Base-by-base conservation (phyloP, 2,329 filamentous ascomycete species). In the Thelonectria olida region DNA sequence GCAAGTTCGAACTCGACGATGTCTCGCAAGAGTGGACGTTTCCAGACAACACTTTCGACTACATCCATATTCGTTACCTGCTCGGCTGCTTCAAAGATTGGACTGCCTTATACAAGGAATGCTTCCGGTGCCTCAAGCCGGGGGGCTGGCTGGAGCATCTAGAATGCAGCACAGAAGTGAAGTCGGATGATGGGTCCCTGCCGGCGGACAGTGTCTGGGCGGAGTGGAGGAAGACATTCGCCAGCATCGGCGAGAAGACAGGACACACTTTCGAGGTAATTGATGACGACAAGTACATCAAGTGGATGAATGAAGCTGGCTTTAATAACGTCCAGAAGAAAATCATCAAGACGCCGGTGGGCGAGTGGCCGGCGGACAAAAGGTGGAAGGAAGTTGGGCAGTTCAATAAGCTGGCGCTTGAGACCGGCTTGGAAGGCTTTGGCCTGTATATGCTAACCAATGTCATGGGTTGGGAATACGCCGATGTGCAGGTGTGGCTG, bases 61-160 rank as follows among this genome's bases (percentile, higher is more conserved):
- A 83, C 66, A 83, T 90, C 59, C 88, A 89, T 71, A 83, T 84
- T 3, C 82, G 84, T 44, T 78, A 84, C 66, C 76, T 89, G 65
- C 75, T 82, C 2, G 87, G 86, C 41, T 81, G 81, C 59, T 81
- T 89, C 61, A 72, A 77, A 7, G 85, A 87, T 65, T 88, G 85
- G 74, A 78, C 80, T 31, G 77, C 79, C n/a, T 72, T 89, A 19
- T 80, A 88, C 63, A 72, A 74, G 39, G 82, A 84, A 61, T 74
- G 81, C 7, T 84, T 76, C 69, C 78, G 79, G 56, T 81, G 85
- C 58, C 76, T 88, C 13, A 82, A 82, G 63, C 86, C 87, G 0
- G 86, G 86, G 13, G 86, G 83, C 19, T 77, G 71, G 61, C 36
- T 39, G 36, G 36, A 39, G 36, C 36, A 39, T 4, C 36, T 17